These are phyloP conservation scores for Pseudogymnoascus sp. DNA, from an alignment of 2,329 filamentous ascomycete species.

Conservation along the genomic window DNA sequence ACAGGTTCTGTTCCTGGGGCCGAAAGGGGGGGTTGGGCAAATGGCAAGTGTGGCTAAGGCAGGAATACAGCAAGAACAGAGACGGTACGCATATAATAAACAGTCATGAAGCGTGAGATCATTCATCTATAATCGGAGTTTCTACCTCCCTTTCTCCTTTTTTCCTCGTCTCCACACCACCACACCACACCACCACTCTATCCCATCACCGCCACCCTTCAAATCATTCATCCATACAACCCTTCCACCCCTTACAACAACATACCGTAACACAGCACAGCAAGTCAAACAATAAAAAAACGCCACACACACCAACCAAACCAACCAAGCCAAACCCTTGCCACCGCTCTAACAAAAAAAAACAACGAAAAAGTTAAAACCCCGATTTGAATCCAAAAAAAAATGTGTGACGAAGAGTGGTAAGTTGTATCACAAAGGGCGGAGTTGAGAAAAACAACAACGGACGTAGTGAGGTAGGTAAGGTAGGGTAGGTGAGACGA, in stretches of 20 bases:
- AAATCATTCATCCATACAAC: background rate
- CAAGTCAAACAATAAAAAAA: background rate
- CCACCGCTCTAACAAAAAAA: background rate
- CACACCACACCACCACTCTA: no score
- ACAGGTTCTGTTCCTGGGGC: no score
- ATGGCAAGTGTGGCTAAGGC: background rate
- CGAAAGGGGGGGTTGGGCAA: background rate
- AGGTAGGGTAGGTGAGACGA: background rate
- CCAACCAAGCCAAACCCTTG: background rate
- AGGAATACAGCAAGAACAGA: no score
- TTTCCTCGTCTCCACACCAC: background rate
- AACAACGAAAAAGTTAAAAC: background rate
- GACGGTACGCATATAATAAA: background rate
- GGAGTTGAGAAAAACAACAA: background rate
- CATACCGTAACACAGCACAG: background rate
- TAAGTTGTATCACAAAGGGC: background rate
- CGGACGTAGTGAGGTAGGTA: background rate
- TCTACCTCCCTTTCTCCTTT: background rate
- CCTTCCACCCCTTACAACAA: background rate
- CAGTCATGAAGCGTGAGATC: background rate
- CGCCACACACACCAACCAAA: background rate
- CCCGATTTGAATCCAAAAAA: background rate
- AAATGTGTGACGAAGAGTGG: background rate
- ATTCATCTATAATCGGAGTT: background rate
- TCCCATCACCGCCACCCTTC: background rate